Evolutionary conservation across 495 filamentous ascomycete genomes (phyloP), one percentile per base, ranked within the genome.

Genomic region (Aspergillus cristatus): DNA sequence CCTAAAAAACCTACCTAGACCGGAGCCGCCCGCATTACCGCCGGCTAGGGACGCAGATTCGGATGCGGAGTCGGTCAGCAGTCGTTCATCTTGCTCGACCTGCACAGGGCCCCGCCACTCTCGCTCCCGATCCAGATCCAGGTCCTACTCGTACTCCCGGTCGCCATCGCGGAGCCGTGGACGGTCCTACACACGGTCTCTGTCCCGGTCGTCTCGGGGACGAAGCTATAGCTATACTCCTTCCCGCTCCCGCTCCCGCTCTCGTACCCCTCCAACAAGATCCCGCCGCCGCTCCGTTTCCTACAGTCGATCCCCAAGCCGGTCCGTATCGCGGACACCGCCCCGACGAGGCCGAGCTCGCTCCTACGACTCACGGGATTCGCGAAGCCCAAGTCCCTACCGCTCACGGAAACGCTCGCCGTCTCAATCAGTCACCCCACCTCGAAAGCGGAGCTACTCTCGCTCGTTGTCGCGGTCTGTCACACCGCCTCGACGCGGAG

Each of bases 1-100:
- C 53, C 66, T 97, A 38, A 84, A 87, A 54, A 94, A 87, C 51
- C 75, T 83, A 50, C 84, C 90, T 15, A 83, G 85, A 48, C 82
- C 87, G 28, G 66, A 78, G 3, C 58, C 79, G 14, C 81, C 84
- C 7, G 78, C 84, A 0, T 66, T 87, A 6, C 74, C 79, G 14
- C 59, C 70, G 18, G 57, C 67, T 13, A 64, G 71, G 26, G 71
- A 67, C 26, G 62, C 58, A 24, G 60, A 62, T 34, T 77, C 78
- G 1, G 57, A 58, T 28, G 55, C 58, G 0, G 71, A 78, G 18
- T 84, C 78, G 0, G 69, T 70, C 4, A 77, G 75, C 14, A 84
- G 81, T 44, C 78, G 77, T 38, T 82, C 79, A 0, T 71, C 58
- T 42, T 68, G 59, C 44, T 70, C 66, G 1, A 59, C 61, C 3